Conservation (phyloP, 202 grass and related monocot species). For the Zizania palustris region DNA sequence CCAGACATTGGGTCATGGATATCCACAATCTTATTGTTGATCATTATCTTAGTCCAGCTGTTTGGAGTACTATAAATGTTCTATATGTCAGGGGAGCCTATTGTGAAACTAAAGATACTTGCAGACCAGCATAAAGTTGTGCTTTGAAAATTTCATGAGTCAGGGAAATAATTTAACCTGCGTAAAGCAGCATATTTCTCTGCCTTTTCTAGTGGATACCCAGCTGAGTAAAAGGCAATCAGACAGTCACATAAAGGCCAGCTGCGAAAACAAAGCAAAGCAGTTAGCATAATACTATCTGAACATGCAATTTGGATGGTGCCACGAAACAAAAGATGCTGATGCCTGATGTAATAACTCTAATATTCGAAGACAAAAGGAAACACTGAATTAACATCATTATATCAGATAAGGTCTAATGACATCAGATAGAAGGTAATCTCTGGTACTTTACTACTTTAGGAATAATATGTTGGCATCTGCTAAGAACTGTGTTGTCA, state of each 20-base stretch:
- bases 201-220: constrained; percentile 90
- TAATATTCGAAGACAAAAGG: constrained; percentile 23
- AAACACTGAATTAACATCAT: background rate
- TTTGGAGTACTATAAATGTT: constrained; percentile 9
- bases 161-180: constrained; percentile 58
- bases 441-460: background rate
- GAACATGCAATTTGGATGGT: constrained; percentile 15
- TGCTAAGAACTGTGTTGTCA: background rate
- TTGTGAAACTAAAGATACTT: background rate
- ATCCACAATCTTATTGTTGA: constrained; percentile 11
- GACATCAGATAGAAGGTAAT: constrained; percentile 9
- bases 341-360: constrained; percentile 9
- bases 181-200: constrained; percentile 76
- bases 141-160: constrained; percentile 12
- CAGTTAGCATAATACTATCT: constrained; percentile 34
- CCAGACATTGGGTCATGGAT: background rate
- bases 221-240: constrained; percentile 89
- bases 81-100: constrained; percentile 7
- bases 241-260: constrained; percentile 96
- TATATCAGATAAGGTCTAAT: background rate
- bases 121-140: background rate
- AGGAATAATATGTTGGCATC: constrained; percentile 30
- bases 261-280: constrained; percentile 51
- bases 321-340: constrained; percentile 19
- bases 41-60: background rate